Evolutionary conservation across 2,329 filamentous ascomycete species (phyloP).

Genomic region (Ramularia endophylla): DNA sequence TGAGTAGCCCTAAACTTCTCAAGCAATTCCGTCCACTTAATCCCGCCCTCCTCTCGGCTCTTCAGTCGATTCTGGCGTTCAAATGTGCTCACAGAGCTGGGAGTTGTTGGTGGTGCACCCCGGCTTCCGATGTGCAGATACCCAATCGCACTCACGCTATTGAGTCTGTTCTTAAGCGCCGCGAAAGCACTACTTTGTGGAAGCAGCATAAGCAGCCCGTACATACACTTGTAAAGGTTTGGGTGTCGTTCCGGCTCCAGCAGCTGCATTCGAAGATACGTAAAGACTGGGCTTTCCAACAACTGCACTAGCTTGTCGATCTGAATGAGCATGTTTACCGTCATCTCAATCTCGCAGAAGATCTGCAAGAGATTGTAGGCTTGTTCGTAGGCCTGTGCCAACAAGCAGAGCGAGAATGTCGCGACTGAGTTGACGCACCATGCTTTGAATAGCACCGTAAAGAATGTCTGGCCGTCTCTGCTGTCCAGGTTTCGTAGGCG

Average conservation of each 20-base stretch:
- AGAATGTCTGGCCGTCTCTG: slow-evolving; percentile 90
- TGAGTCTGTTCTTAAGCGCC: slow-evolving; percentile 90
- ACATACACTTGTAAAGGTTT: slow-evolving; percentile 84
- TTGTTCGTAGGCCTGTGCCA: slow-evolving; percentile 97
- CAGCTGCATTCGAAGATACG: slow-evolving; percentile 89
- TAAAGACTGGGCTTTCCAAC: slow-evolving; percentile 95
- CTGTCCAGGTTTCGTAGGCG: slow-evolving; percentile 84
- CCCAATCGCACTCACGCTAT: slow-evolving; percentile 94
- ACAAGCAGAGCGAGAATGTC: slow-evolving; percentile 89
- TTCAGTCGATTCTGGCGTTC: slow-evolving; percentile 65
- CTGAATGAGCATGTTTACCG: slow-evolving; percentile 96
- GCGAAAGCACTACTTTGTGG: slow-evolving; percentile 97
- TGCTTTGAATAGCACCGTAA: slow-evolving; percentile 86
- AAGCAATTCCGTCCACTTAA: slow-evolving; percentile 86
- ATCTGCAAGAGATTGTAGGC: slow-evolving; percentile 94
- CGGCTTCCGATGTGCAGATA: slow-evolving; percentile 67
- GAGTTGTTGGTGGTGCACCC: slow-evolving; percentile 25
- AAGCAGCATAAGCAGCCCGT: slow-evolving; percentile 95
- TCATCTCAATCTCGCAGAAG: slow-evolving; percentile 98
- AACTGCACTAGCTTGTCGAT: slow-evolving; percentile 98
- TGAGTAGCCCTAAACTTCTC: slow-evolving; percentile 93
- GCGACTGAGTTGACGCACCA: slow-evolving; percentile 99
- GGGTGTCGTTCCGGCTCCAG: slow-evolving; percentile 94
- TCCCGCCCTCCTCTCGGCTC: slow-evolving; percentile 59
- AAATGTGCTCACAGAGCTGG: slow-evolving; percentile 36